Base-by-base conservation (phyloP, 177 flowering plant species). In the Vitis hybrid region DNA sequence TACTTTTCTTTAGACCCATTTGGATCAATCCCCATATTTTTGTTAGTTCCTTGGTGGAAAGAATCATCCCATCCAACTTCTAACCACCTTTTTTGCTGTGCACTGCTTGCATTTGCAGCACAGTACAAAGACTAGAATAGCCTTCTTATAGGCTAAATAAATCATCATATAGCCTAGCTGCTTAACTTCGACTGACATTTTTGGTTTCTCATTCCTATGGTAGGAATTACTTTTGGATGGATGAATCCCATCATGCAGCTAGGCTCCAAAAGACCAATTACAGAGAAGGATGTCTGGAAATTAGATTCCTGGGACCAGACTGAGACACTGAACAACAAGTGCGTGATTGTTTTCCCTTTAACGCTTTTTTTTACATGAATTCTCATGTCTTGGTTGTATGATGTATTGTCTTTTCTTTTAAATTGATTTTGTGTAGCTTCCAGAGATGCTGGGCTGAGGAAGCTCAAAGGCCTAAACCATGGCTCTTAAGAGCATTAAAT, bases 241-340 rank as follows among this genome's bases (percentile, higher is more conserved):
- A 85, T 93, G 93, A 87, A 82, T 75, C 93, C 90, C 60, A 80
- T 95, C 70, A 89, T 95, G 99, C 71, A 82, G 70, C 82, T 75
- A 66, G 99, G 98, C 40, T 89, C 82, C 73, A 85, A 75, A 77
- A 80, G 85, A 72, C 97, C 98, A 11, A 68, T 95, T 23, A 90
- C 94, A 54, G 97, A 95, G 80, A 93, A 88, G 78, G 99, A 91
- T 82, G 86, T 95, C 12, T 95, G 99, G 99, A 87, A 93, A 73
- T 75, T 93, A 72, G 98, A 95, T 79, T 68, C 87, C 21, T 95
- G 99, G 99, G 99, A 95, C 76, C 82, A 69, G 74, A 90, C 97
- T 57, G 95, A 93, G 80, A 90, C 93, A n/a, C 80, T 95, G 59
- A 77, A 82, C 65, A 78, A 69, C 81, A 88, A 72, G 99, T 95